Evolutionary conservation across 1,284 basidiomycete genomes (phyloP).

Genomic region (Fistulina hepatica): DNA sequence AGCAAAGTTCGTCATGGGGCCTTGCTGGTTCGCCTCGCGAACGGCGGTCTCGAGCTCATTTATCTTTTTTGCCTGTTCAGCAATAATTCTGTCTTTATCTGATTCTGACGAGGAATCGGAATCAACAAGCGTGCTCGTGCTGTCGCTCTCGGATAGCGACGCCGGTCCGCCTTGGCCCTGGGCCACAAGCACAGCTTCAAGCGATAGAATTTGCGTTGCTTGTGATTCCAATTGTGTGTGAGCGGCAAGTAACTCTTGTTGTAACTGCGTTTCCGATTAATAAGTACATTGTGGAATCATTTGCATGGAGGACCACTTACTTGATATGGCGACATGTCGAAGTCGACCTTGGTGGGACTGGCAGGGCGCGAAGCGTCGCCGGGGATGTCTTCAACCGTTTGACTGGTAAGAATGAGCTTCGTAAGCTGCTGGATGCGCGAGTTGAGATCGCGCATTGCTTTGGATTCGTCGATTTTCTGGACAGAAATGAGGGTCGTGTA

Average conservation of each 20-base stretch:
- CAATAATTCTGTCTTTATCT: constrained; percentile 62
- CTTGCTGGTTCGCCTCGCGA: constrained; percentile 14
- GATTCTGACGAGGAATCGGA: constrained; percentile 39
- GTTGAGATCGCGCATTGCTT: constrained; percentile 73
- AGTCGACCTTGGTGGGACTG: constrained; percentile 77
- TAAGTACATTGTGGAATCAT: background rate
- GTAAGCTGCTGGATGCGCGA: constrained; percentile 75
- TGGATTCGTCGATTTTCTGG: constrained; percentile 67
- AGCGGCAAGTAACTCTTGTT: constrained; percentile 75
- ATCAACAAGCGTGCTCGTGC: constrained; percentile 50
- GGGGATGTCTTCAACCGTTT: constrained; percentile 59
- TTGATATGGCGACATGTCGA: constrained; percentile 76
- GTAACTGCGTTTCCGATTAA: constrained; percentile 39
- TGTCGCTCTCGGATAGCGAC: too few species aligned
- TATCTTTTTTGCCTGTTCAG: constrained; percentile 58
- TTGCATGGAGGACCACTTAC: constrained; percentile 25
- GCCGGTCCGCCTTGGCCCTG: too few species aligned
- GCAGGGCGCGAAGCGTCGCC: constrained; percentile 53
- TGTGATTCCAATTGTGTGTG: constrained; percentile 68
- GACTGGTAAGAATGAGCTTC: constrained; percentile 78
- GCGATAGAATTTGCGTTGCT: constrained; percentile 68
- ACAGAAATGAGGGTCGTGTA: constrained; percentile 5
- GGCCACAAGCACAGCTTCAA: constrained; percentile 68
- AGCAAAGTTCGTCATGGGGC: constrained; percentile 69
- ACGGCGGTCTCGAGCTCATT: constrained; percentile 63